Evolutionary conservation across 2,329 filamentous ascomycete species (phyloP).

Genomic region (Colletotrichum theobromicola): DNA sequence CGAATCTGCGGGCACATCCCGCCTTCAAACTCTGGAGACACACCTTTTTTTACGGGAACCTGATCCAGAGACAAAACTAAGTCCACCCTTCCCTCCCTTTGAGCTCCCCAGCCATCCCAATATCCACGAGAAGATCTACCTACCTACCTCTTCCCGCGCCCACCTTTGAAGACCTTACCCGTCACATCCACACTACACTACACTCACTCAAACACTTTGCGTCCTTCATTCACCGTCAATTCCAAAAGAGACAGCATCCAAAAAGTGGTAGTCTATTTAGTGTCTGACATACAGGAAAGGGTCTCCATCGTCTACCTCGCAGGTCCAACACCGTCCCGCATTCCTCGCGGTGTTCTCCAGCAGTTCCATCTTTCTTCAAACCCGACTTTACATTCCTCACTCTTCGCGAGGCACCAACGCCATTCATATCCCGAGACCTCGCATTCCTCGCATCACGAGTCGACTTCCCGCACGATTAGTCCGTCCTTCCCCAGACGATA

Average conservation of each 20-base stretch:
- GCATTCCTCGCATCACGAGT: neutral
- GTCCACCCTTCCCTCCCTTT: slow-evolving; percentile 5
- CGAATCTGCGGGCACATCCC: slow-evolving; percentile 4
- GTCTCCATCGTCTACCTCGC: slow-evolving; percentile 2
- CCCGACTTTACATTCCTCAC: neutral
- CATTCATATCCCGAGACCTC: neutral
- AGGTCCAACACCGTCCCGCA: slow-evolving; percentile 19
- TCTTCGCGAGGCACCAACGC: neutral
- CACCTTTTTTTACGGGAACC: neutral
- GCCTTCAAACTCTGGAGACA: slow-evolving; percentile 1
- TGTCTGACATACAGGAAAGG: slow-evolving; percentile 13
- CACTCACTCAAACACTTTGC: slow-evolving; percentile 2
- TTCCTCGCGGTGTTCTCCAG: slow-evolving; percentile 23
- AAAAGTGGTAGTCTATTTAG: slow-evolving; percentile 9
- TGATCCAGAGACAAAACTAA: slow-evolving; percentile 25
- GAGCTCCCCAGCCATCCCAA: slow-evolving; percentile 18
- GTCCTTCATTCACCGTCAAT: slow-evolving; percentile 3
- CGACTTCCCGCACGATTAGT: neutral
- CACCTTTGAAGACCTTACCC: slow-evolving; percentile 5
- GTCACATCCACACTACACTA: neutral
- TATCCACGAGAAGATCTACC: slow-evolving; percentile 11
- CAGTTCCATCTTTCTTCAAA: neutral
- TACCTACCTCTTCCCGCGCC: neutral
- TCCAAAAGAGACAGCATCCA: neutral
- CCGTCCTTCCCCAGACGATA: neutral